These are phyloP conservation scores for Erodium moschatum DNA, from an alignment of 441 rosid genomes.

Conservation along the genomic window DNA sequence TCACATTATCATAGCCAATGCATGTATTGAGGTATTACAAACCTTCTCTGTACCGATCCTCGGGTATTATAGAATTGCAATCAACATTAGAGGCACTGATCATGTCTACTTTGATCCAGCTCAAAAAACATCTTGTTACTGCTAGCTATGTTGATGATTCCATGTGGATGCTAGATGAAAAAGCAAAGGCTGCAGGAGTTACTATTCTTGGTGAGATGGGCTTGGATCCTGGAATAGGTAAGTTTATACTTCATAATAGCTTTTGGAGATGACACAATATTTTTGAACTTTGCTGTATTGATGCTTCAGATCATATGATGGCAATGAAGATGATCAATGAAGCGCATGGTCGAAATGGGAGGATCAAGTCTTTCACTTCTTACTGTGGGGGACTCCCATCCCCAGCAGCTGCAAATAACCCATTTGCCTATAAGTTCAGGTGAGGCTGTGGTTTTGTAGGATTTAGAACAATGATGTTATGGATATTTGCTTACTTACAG, in stretches of 20 bases:
- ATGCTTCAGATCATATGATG: constrained; percentile 84
- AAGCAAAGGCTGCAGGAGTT: constrained; percentile 65
- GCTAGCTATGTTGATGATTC: constrained; percentile 88
- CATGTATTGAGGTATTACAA: constrained; percentile 63
- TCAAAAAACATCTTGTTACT: constrained; percentile 77
- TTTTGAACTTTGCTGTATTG: neutral
- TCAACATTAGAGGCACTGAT: neutral
- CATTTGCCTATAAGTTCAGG: constrained; percentile 92
- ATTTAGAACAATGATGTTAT: neutral
- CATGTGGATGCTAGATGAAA: constrained; percentile 49
- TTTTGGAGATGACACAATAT: neutral
- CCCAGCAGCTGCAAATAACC: constrained; percentile 91
- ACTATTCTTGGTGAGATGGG: constrained; percentile 94
- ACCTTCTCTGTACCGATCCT: constrained; percentile 3
- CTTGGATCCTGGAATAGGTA: constrained; percentile 93
- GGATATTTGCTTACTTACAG: constrained; percentile 12
- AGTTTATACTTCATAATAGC: neutral
- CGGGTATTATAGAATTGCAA: neutral
- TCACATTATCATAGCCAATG: constrained; percentile 58
- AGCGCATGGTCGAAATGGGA: constrained; percentile 58
- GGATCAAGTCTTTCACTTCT: constrained; percentile 69
- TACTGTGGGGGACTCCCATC: constrained; percentile 94
- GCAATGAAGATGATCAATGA: constrained; percentile 90
- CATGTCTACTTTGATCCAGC: constrained; percentile 37
- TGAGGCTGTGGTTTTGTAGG: constrained; percentile 12